Evolutionary conservation across 768 basidiomycete species (phyloP), one percentile per base, ranked within the genome.

Genomic region (Tricholoma flavovirens): DNA sequence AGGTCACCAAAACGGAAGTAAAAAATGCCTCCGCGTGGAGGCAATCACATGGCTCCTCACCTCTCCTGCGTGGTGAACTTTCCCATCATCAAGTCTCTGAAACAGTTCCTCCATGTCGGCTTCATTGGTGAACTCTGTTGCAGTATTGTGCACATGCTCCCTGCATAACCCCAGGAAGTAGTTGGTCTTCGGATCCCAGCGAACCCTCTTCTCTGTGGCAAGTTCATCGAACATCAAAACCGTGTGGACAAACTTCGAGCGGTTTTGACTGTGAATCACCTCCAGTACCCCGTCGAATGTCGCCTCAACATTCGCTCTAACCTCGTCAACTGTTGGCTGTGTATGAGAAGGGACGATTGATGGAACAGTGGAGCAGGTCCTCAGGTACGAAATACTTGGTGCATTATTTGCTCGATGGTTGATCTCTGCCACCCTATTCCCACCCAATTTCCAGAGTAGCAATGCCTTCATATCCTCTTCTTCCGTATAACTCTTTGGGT

Each of bases 141-240:
- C 50, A 1, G 60, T 59, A 7, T 43, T 43, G 11, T 30, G 8
- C 14, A 36, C 66, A 48, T 70, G 70, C 55, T 66, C 54, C 8
- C 66, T 55, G 46, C 70, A 73, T 0, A 69, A 29, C 0, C 71
- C 69, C 1, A 69, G 36, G 30, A 72, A 64, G 1, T 53, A 17
- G 32, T 71, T 69, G 1, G 69, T 64, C 17, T 53, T 57, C 2
- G 33, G 36, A 55, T 71, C 64, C 62, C 60, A 72, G 0, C 67
- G 50, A 11, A 67, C 51, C 26, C 67, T 54, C 32, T 66, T 65
- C 46, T 73, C 66, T 0, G 54, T 56, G 0, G 64, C 64, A 15
- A 73, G 5, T 57, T 73, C 67, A 56, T 73, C 68, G 29, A 69
- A 61, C 66, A 68, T 69, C 46, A 67, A 3, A 6, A 72, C 57